Percentiles rank a stretch among this genome's conserved stretches.
phyloP scores from a whole-genome alignment of 495 filamentous ascomycete genomes.

The Trichoderma virens region DNA sequence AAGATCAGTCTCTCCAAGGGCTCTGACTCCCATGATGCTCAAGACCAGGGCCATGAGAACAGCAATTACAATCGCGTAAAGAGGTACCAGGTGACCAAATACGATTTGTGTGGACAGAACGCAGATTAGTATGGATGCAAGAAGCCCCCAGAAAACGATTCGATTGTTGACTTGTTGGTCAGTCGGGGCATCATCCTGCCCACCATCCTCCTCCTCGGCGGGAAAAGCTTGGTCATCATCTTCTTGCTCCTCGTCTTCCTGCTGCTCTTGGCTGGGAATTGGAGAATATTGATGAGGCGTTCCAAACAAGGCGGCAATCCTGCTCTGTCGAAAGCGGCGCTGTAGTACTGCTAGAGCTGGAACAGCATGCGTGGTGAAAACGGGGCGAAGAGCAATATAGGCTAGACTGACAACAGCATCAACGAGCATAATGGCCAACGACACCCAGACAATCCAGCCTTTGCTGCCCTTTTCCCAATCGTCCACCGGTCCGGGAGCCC shows the following conservation, averaged over 20 bases:
- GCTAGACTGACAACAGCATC: conserved; percentile 85
- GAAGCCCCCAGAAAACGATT: conserved; percentile 64
- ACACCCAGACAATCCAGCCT: conserved; percentile 97
- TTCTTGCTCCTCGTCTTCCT: neutral
- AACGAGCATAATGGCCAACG: conserved; percentile 91
- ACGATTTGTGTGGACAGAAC: conserved; percentile 69
- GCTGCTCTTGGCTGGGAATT: conserved; percentile 8
- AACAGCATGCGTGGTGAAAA: conserved; percentile 25
- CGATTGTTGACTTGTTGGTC: conserved; percentile 71
- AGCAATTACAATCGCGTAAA: conserved; percentile 69
- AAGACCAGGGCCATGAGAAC: conserved; percentile 82
- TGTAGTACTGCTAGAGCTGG: neutral
- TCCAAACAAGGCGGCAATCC: neutral
- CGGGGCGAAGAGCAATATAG: conserved; percentile 62
- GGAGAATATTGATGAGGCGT: neutral
- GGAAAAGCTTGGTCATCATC: conserved; percentile 11
- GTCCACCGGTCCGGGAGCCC: conserved; percentile 78
- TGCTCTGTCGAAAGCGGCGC: neutral
- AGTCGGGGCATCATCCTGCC: conserved; percentile 64
- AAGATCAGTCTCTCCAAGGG: conserved; percentile 90
- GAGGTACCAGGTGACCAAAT: conserved; percentile 61
- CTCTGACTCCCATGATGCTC: conserved; percentile 91
- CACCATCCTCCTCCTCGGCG: conserved; percentile 16
- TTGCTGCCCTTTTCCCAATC: conserved; percentile 90
- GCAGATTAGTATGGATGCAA: conserved; percentile 71